Evolutionary conservation across 768 basidiomycete genomes (phyloP), one percentile per base, ranked within the genome.

Genomic region (Pleurotus tuber-regium): DNA sequence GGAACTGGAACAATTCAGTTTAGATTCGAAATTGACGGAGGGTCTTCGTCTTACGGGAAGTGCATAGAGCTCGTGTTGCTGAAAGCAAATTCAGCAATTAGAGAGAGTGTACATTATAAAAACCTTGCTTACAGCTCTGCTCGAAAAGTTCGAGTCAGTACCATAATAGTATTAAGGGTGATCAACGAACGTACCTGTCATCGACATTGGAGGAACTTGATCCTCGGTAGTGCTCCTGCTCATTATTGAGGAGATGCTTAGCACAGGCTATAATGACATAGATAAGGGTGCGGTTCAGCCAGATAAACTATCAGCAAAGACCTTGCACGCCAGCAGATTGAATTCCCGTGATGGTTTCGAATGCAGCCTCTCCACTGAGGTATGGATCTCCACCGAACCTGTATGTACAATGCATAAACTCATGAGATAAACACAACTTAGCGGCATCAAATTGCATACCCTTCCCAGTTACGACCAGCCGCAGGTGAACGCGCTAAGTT

Each of bases 401-500:
- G n/a, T n/a, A n/a, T n/a, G n/a, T n/a, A n/a, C n/a, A n/a, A n/a
- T n/a, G n/a, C n/a, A n/a, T n/a, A n/a, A n/a, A n/a, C n/a, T n/a
- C n/a, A n/a, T n/a, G n/a, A n/a, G n/a, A n/a, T n/a, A n/a, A n/a
- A n/a, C n/a, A n/a, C n/a, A n/a, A n/a, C n/a, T n/a, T n/a, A n/a
- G n/a, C n/a, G n/a, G n/a, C n/a, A n/a, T n/a, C n/a, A n/a, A n/a
- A n/a, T n/a, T n/a, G n/a, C n/a, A n/a, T n/a, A 94, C 16, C 91
- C 91, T 74, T 96, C 94, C 89, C 91, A 96, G 66, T 94, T 92
- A 21, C 94, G 75, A 23, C 79, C 79, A 24, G 68, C 75, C 25
- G 72, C 73, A 2, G 78, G 72, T 1, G 66, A 69, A 24, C 77
- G 72, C 51, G 68, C 67, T n/a, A 74, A 61, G 55, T 76, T 77